Conservation (phyloP, 2,329 filamentous ascomycete species). For the Dryadomyces sulphureus region DNA sequence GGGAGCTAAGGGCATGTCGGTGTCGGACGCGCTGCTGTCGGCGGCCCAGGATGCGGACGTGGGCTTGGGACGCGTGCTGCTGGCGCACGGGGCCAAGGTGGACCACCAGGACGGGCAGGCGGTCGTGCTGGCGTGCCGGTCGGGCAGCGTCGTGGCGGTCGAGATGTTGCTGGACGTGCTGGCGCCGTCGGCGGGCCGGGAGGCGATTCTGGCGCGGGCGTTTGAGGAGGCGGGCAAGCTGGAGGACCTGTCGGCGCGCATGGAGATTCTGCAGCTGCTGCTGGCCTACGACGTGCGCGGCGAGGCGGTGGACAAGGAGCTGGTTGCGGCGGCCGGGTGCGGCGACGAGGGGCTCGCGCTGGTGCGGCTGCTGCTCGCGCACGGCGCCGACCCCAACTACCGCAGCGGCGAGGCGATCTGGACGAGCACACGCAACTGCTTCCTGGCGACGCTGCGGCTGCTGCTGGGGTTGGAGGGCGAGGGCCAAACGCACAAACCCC, state of each 20-base stretch:
- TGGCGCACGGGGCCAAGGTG: constrained; percentile 35
- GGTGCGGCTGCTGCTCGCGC: constrained; percentile 32
- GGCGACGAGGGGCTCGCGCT: constrained; percentile 32
- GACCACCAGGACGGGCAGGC: constrained; percentile 37
- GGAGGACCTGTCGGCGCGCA: constrained; percentile 31
- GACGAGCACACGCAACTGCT: constrained; percentile 36
- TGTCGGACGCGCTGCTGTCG: constrained; percentile 34
- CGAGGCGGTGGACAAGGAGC: constrained; percentile 35
- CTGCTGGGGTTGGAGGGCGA: constrained; percentile 28
- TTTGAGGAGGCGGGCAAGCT: constrained; percentile 42
- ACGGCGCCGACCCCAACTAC: constrained; percentile 40
- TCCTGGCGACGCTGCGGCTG: constrained; percentile 32
- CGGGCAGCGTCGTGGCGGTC: constrained; percentile 33
- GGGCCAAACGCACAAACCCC: too few species aligned
- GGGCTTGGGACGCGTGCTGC: constrained; percentile 32
- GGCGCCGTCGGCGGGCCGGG: constrained; percentile 22
- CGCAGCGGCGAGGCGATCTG: constrained; percentile 40
- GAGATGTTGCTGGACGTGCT: constrained; percentile 28
- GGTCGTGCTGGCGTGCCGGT: constrained; percentile 37
- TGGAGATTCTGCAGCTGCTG: constrained; percentile 34
- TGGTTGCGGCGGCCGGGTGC: constrained; percentile 36
- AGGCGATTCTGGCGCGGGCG: constrained; percentile 29
- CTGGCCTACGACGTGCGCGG: constrained; percentile 33
- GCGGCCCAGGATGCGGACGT: constrained; percentile 39
- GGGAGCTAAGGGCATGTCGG: constrained; percentile 27